A percentile compares a stretch with the other conserved stretches of the same genome.
These are phyloP conservation scores for Vigna reflexopilosa DNA, from an alignment of 306 rosid genomes.

Conservation along the genomic window DNA sequence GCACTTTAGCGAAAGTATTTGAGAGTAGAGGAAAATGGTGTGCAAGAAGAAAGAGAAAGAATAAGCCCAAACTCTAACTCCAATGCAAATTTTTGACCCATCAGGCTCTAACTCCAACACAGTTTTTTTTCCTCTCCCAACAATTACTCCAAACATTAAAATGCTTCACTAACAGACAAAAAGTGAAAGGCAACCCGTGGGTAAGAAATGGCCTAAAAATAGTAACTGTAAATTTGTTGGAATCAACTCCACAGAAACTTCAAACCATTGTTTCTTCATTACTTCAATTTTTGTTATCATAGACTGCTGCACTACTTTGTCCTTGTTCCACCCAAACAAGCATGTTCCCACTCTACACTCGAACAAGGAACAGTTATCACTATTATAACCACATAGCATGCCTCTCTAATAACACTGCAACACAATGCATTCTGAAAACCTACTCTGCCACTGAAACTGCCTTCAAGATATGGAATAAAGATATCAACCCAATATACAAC, in stretches of 20 bases:
- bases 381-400: not conserved
- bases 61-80: not conserved
- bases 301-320: conserved; percentile 12
- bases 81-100: not conserved
- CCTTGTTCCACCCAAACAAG: not conserved
- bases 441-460: not conserved
- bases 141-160: conserved; percentile 5
- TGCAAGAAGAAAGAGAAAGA: not conserved
- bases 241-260: conserved; percentile 18
- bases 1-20: not conserved
- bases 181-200: conserved; percentile 26
- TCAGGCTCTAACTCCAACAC: not conserved
- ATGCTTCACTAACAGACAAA: not conserved
- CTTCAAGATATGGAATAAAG: not conserved
- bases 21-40: not conserved
- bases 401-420: not conserved
- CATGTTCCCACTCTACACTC: conserved; percentile 28
- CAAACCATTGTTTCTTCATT: conserved; percentile 2
- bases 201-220: not conserved
- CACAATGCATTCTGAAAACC: not conserved
- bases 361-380: not conserved
- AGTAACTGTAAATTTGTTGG: conserved; percentile 23
- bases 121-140: not conserved
- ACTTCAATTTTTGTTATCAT: conserved; percentile 8
- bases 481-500: not conserved